A percentile compares a stretch with the other conserved stretches of the same genome.
These are phyloP conservation scores for Tulasnella sp. DNA, from an alignment of 768 basidiomycete genomes.

Conservation along the genomic window DNA sequence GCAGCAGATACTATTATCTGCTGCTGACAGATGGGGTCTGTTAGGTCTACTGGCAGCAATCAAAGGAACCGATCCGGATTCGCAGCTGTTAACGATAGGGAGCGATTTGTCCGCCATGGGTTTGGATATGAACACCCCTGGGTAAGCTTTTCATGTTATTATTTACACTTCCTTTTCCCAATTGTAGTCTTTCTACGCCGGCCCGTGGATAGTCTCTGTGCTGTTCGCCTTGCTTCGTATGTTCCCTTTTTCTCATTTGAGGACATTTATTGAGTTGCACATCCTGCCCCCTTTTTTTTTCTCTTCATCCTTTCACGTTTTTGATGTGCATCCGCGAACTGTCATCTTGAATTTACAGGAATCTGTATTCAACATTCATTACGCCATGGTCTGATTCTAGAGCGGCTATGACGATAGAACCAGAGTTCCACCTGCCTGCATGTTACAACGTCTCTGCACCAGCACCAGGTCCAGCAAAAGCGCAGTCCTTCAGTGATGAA, in stretches of 20 bases:
- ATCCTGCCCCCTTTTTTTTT: not conserved
- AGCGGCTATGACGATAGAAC: conserved; percentile 73
- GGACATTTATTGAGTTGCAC: too few species aligned
- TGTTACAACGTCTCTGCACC: conserved; percentile 90
- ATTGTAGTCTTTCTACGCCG: too few species aligned
- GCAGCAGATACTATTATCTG: conserved; percentile 81
- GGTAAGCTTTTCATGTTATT: conserved; percentile 39
- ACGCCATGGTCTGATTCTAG: conserved; percentile 94
- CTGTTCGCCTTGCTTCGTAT: too few species aligned
- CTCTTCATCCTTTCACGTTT: not conserved
- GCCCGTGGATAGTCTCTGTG: too few species aligned
- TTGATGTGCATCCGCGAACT: not conserved
- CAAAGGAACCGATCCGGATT: conserved; percentile 74
- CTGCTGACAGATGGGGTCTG: conserved; percentile 92
- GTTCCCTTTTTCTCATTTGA: too few species aligned
- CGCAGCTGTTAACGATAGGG: conserved; percentile 69
- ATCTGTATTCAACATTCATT: conserved; percentile 83
- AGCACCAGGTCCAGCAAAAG: conserved; percentile 69
- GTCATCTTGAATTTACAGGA: conserved; percentile 34
- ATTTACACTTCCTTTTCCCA: not conserved
- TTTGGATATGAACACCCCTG: conserved; percentile 70
- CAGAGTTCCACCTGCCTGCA: conserved; percentile 77
- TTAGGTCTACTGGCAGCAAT: conserved; percentile 75
- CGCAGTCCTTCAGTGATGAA: conserved; percentile 81
- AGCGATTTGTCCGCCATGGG: conserved; percentile 88